Conservation (phyloP, 2,329 filamentous ascomycete species). For the Botrytis hyacinthi region DNA sequence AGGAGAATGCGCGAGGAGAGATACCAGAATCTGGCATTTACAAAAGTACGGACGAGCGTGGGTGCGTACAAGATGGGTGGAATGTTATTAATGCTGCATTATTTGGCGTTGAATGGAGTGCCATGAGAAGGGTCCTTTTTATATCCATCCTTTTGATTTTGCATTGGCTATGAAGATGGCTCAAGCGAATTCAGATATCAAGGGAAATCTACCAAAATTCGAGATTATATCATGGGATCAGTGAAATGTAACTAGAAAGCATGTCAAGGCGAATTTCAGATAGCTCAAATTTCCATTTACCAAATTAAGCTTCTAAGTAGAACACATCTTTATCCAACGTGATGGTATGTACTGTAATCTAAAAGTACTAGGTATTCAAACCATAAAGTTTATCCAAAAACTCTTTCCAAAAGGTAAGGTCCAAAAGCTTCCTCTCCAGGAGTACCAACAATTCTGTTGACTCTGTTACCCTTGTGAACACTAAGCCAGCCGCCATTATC, state of each 20-base stretch:
- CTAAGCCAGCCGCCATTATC: constrained; percentile 79
- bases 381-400: constrained; percentile 41
- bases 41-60: neutral
- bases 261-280: neutral
- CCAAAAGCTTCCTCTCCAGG: constrained; percentile 69
- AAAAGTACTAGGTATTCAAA: neutral
- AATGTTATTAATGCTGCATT: constrained; percentile 10
- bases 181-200: neutral
- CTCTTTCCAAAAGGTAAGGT: constrained; percentile 59
- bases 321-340: constrained; percentile 3
- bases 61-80: neutral
- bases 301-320: neutral
- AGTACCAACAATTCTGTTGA: constrained; percentile 69
- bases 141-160: neutral
- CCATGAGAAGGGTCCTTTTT: constrained; percentile 3
- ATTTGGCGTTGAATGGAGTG: constrained; percentile 19
- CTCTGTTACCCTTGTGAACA: constrained; percentile 69
- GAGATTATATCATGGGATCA: neutral
- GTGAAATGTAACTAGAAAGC: neutral
- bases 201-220: neutral
- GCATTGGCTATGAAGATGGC: neutral
- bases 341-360: constrained; percentile 12
- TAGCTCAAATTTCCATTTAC: neutral
- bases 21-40: constrained; percentile 18
- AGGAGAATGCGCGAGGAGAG: neutral